These are phyloP conservation scores for Yamadazyma conglobata DNA, from an alignment of 1,139 yeast genomes.

Conservation along the genomic window DNA sequence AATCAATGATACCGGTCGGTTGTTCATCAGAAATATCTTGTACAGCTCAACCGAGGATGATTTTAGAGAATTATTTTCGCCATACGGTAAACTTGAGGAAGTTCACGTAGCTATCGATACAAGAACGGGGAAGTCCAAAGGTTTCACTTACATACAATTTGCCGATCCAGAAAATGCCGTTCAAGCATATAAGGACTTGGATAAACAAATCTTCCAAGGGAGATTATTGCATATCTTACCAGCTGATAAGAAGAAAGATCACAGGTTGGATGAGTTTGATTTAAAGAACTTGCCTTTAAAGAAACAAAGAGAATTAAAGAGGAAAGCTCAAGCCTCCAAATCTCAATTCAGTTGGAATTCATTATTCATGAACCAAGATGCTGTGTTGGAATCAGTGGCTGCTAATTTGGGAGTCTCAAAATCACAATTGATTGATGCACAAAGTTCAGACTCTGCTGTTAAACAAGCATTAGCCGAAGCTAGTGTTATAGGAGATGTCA, in stretches of 20 bases:
- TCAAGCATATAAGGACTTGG: conserved; percentile 66
- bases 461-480: conserved; percentile 98
- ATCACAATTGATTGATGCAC: conserved; percentile 82
- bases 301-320: conserved; percentile 81
- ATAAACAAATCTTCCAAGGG: conserved; percentile 92
- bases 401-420: conserved; percentile 77
- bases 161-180: conserved; percentile 67
- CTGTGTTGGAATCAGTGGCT: conserved; percentile 89
- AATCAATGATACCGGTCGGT: conserved; percentile 70
- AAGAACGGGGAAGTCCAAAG: conserved; percentile 86
- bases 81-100: conserved; percentile 63
- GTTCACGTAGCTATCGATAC: conserved; percentile 92
- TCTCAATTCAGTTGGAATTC: conserved; percentile 95
- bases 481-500: conserved; percentile 86
- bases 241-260: conserved; percentile 76
- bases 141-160: conserved; percentile 85
- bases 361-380: conserved; percentile 83
- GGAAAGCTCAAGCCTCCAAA: conserved; percentile 79
- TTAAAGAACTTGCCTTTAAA: conserved; percentile 85
- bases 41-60: conserved; percentile 82
- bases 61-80: conserved; percentile 53
- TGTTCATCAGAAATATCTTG: conserved; percentile 82
- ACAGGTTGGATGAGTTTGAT: conserved; percentile 83
- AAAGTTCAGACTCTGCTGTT: conserved; percentile 86
- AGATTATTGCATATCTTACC: conserved; percentile 87